Conservation (phyloP, 495 filamentous ascomycete species). For the Penicillium dipodomyicola region DNA sequence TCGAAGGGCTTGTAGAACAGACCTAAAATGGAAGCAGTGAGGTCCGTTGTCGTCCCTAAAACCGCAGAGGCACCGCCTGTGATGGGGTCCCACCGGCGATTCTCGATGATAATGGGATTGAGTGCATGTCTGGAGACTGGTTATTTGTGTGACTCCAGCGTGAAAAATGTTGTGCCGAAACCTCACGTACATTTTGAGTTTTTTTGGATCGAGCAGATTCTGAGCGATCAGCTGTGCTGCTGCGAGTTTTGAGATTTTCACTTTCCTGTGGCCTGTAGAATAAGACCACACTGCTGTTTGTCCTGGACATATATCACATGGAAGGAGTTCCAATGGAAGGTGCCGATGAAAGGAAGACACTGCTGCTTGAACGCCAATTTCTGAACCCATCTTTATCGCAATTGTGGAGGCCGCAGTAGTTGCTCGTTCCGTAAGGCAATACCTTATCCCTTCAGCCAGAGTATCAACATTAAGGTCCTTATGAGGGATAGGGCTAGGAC, state of each 20-base stretch:
- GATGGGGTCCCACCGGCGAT: no score
- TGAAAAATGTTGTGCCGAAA: not conserved
- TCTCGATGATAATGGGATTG: no score
- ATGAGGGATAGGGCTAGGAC: not conserved
- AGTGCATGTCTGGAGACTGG: no score
- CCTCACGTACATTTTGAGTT: not conserved
- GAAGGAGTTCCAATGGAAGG: not conserved
- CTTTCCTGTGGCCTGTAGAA: not conserved
- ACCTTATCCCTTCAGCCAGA: not conserved
- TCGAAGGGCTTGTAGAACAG: not conserved
- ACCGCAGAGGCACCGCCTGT: no score
- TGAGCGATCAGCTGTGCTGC: not conserved
- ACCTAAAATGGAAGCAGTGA: no score
- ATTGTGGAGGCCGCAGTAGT: not conserved
- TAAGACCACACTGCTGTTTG: conserved; percentile 2
- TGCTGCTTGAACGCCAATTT: not conserved
- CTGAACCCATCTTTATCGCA: not conserved
- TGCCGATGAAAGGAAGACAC: not conserved
- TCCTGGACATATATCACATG: conserved; percentile 1
- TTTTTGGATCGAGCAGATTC: not conserved
- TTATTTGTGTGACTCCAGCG: no score
- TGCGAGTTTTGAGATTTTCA: not conserved
- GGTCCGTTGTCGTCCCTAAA: no score
- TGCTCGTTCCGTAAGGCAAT: not conserved
- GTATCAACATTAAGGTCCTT: not conserved